These are phyloP conservation scores for Fusarium transvaalense DNA, from an alignment of 2,329 filamentous ascomycete genomes.

Conservation along the genomic window DNA sequence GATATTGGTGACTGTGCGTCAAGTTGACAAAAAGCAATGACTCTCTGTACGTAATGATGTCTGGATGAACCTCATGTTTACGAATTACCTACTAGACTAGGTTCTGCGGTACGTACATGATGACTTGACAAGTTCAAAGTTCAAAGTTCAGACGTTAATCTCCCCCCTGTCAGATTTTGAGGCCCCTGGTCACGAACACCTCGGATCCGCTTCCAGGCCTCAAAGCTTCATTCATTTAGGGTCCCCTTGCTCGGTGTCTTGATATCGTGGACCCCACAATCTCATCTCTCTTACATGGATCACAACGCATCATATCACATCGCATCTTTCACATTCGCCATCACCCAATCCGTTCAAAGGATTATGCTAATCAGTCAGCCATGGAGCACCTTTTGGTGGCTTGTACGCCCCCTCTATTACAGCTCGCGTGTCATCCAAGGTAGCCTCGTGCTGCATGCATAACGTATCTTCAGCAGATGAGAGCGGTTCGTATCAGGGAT, in stretches of 20 bases:
- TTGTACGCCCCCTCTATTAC: slow-evolving; percentile 27
- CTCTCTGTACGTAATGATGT: slow-evolving; percentile 17
- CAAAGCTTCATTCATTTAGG: slow-evolving; percentile 24
- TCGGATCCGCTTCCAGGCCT: slow-evolving; percentile 45
- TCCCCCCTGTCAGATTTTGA: slow-evolving; percentile 26
- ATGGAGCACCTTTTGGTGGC: slow-evolving; percentile 18
- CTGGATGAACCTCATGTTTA: neutral
- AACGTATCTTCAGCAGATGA: slow-evolving; percentile 4
- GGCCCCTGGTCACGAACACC: slow-evolving; percentile 43
- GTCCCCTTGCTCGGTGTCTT: slow-evolving; percentile 22
- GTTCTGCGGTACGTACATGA: neutral
- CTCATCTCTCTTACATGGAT: slow-evolving; percentile 35
- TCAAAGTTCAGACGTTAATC: slow-evolving; percentile 1
- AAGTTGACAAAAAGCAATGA: neutral
- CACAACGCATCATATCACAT: slow-evolving; percentile 13
- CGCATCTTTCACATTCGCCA: slow-evolving; percentile 2
- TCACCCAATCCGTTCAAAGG: neutral
- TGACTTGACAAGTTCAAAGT: neutral
- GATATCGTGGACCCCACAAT: slow-evolving; percentile 35
- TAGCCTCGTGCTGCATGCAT: slow-evolving; percentile 7
- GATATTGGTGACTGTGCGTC: neutral
- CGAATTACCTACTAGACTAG: neutral
- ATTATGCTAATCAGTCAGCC: neutral
- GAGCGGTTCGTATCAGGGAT: slow-evolving; percentile 32
- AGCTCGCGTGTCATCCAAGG: slow-evolving; percentile 13